Conservation (phyloP, 2,329 filamentous ascomycete genomes). For the Pezicula neosporulosa region DNA sequence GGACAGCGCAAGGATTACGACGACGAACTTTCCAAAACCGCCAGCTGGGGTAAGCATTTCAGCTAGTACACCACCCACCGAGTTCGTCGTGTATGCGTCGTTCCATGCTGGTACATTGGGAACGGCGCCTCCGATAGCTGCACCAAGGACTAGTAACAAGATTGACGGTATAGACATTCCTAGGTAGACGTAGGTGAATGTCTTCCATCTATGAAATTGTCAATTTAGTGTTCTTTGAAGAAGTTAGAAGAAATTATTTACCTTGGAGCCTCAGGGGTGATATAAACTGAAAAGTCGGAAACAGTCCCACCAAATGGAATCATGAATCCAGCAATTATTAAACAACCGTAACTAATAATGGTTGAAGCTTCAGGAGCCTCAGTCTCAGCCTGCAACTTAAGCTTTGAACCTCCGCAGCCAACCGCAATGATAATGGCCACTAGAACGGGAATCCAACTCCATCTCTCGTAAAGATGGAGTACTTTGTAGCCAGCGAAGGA, state of each 20-base stretch:
- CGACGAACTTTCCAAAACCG: slow-evolving; percentile 59
- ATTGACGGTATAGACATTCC: slow-evolving; percentile 53
- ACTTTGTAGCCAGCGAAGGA: slow-evolving; percentile 59
- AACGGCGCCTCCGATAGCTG: slow-evolving; percentile 60
- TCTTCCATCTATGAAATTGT: slow-evolving; percentile 5
- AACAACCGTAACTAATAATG: slow-evolving; percentile 54
- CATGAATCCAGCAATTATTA: slow-evolving; percentile 61
- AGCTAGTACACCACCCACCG: slow-evolving; percentile 55
- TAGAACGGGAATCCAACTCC: slow-evolving; percentile 52
- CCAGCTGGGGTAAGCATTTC: slow-evolving; percentile 56
- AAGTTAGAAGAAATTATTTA: slow-evolving; percentile 19
- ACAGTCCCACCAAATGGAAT: slow-evolving; percentile 58
- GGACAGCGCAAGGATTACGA: slow-evolving; percentile 54
- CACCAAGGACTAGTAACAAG: slow-evolving; percentile 59
- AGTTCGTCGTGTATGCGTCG: slow-evolving; percentile 48
- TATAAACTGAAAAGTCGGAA: slow-evolving; percentile 59
- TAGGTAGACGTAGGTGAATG: slow-evolving; percentile 52
- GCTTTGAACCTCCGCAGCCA: slow-evolving; percentile 47
- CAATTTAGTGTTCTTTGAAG: not conserved
- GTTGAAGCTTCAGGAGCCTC: slow-evolving; percentile 37
- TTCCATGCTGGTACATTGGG: slow-evolving; percentile 49
- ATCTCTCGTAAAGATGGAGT: slow-evolving; percentile 55
- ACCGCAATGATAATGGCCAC: slow-evolving; percentile 51
- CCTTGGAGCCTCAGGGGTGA: slow-evolving; percentile 51
- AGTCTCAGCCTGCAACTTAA: slow-evolving; percentile 43